phyloP scores from a whole-genome alignment of 805 yeast genomes.

The Saturnispora silvae region DNA sequence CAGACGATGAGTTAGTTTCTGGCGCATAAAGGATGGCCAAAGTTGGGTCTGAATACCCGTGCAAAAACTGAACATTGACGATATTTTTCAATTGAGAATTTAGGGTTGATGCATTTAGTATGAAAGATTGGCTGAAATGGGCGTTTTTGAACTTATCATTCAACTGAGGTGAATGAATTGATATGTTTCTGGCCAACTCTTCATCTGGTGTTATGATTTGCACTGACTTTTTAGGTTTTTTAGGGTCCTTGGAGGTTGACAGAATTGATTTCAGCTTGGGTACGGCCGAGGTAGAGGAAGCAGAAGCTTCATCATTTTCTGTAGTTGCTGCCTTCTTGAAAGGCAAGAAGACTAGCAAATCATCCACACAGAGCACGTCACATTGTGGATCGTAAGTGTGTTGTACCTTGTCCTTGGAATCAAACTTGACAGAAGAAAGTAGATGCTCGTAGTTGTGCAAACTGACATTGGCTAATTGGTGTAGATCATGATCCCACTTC shows the following conservation, averaged over 20 bases:
- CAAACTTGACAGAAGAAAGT: conserved; percentile 34
- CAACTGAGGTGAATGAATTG: conserved; percentile 1
- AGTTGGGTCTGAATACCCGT: conserved; percentile 76
- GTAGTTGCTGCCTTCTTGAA: conserved; percentile 35
- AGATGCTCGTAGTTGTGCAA: conserved; percentile 79
- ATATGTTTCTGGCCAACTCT: conserved; percentile 5
- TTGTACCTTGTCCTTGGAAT: conserved; percentile 24
- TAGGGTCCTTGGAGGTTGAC: not conserved
- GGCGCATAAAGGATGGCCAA: conserved; percentile 27
- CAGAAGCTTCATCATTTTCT: conserved; percentile 28
- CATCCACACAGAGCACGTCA: conserved; percentile 52
- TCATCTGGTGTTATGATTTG: conserved; percentile 3
- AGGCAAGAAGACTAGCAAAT: conserved; percentile 63
- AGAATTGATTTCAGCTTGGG: conserved; percentile 7
- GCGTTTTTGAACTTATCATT: conserved; percentile 3
- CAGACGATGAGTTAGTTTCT: conserved; percentile 58
- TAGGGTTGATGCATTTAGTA: conserved; percentile 46
- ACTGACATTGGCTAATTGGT: conserved; percentile 58
- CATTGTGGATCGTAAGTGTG: conserved; percentile 57
- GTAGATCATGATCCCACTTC: conserved; percentile 50
- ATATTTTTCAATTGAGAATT: conserved; percentile 50
- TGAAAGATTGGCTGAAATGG: conserved; percentile 40
- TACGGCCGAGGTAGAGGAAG: conserved; percentile 12
- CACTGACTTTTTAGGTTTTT: conserved; percentile 3
- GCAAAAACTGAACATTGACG: conserved; percentile 59